Evolutionary conservation across 2,329 filamentous ascomycete species (phyloP).

Genomic region (Trichoderma sp.): DNA sequence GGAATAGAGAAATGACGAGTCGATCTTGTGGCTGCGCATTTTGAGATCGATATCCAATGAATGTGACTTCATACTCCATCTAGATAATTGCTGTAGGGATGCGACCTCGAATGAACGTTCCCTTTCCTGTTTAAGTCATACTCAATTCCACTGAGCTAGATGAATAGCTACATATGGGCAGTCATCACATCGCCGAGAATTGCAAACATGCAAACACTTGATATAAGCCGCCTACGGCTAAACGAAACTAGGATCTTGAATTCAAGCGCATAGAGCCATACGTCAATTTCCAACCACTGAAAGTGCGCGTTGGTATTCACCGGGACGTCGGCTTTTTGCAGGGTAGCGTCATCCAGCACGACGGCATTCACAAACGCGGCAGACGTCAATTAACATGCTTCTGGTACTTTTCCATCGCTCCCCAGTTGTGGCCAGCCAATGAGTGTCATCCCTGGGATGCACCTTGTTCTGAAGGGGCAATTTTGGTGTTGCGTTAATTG

Average conservation of each 20-base stretch:
- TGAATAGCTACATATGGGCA: too few species aligned
- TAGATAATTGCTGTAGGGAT: neutral
- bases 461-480: neutral
- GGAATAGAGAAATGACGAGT: neutral
- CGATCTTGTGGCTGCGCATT: neutral
- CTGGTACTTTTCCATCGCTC: neutral
- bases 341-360: neutral
- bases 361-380: neutral
- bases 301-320: neutral
- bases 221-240: neutral
- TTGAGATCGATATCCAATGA: neutral
- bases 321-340: neutral
- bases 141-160: too few species aligned
- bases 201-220: neutral
- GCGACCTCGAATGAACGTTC: neutral
- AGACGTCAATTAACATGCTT: neutral
- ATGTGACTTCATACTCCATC: neutral
- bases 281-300: neutral
- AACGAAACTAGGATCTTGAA: neutral
- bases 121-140: neutral
- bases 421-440: neutral
- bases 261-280: neutral
- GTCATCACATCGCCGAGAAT: neutral
- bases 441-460: neutral
- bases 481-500: neutral